Evolutionary conservation across 164 flowering plant species (phyloP).

Genomic region (Warburgia ugandensis): DNA sequence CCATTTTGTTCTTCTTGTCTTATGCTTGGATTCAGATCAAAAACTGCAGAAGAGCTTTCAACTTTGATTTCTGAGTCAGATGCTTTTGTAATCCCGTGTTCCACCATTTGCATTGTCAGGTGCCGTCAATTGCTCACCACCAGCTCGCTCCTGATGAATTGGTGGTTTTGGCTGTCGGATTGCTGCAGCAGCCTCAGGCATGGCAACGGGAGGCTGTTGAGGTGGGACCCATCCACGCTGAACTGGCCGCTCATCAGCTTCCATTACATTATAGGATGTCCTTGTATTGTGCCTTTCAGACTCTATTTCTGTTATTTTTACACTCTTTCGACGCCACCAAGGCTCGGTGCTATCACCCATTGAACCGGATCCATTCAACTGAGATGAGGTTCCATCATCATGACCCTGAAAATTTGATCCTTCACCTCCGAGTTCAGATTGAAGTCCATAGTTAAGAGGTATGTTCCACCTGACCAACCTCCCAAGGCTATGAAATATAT

Average conservation of each 20-base stretch:
- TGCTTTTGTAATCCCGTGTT: constrained; percentile 47
- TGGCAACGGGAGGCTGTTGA: constrained; percentile 76
- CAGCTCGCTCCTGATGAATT: constrained; percentile 27
- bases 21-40: constrained; percentile 21
- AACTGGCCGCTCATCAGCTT: constrained; percentile 25
- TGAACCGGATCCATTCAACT: constrained; percentile 20
- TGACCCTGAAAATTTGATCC: constrained; percentile 24
- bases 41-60: constrained; percentile 26
- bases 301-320: constrained; percentile 55
- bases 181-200: constrained; percentile 92
- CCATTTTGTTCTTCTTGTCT: constrained; percentile 30
- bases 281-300: constrained; percentile 28
- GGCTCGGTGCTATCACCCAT: constrained; percentile 31
- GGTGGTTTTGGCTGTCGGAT: constrained; percentile 66
- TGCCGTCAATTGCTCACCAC: constrained; percentile 31
- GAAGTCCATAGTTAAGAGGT: constrained; percentile 23
- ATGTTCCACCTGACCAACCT: constrained; percentile 35
- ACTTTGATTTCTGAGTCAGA: constrained; percentile 54
- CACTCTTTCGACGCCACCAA: constrained; percentile 62
- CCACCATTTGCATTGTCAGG: constrained; percentile 39
- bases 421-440: constrained; percentile 23
- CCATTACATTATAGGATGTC: constrained; percentile 16
- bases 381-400: constrained; percentile 27
- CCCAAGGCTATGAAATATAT: constrained; percentile 64
- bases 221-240: constrained; percentile 88